Base-by-base conservation (phyloP, 2,329 filamentous ascomycete genomes). In the Epichloe amarillans region DNA sequence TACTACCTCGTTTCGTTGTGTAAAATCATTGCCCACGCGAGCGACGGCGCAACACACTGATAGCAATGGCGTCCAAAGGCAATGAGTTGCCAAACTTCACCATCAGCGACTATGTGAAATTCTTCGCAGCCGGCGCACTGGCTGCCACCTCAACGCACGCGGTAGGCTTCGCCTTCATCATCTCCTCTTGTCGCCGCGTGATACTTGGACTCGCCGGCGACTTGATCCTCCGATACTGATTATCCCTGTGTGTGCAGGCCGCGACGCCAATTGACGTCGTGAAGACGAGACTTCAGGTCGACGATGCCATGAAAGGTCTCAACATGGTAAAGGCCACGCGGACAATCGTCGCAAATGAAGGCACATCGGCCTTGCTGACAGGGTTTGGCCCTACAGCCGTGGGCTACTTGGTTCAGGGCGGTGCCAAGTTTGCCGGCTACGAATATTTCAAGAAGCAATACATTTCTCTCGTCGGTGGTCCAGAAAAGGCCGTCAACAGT, bases 361-460 rank as follows among this genome's bases (percentile, higher is more conserved):
- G 88, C 64, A 81, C 85, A 56, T 80, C 82, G 55, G 86, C 87
- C 56, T 77, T 94, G 58, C 75, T 88, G 63, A 93, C 88, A 17
- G 88, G 88, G 64, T 84, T 88, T 69, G 88, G 88, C 54, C 88
- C 88, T 55, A 94, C 88, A 54, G 84, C 84, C 54, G 86, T 88
- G 50, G 88, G 88, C 65, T 94, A 94, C 72, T 86, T 93, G 71
- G 82, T 93, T 52, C 88, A 94, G 72, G 88, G 88, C 65, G 87
- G 87, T 60, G 84, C 85, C 76, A 94, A 94, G 74, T 94, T 94
- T 70, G 86, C 86, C 62, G 88, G 88, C 62, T 94, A 94, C 72
- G 88, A 94, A 72, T 87, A 88, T 76, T 94, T 94, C 84, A 94
- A 94, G 79, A 85, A 91, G 72, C 80, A 85, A 69, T 83, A 79